Conservation (phyloP, 2,329 filamentous ascomycete species). For the Botrytis galanthina region DNA sequence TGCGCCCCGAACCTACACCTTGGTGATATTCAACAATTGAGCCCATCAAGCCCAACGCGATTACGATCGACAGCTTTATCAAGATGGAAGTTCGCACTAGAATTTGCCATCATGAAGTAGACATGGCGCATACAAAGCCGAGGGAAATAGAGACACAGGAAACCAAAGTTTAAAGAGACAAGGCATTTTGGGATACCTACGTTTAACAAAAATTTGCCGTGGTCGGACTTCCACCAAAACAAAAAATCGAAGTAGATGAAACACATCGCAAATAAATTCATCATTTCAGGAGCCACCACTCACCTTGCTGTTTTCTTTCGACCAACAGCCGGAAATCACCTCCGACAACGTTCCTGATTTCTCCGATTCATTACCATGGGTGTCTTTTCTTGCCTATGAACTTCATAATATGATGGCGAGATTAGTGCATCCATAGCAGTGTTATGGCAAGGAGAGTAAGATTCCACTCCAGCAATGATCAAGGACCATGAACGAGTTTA, state of each 20-base stretch:
- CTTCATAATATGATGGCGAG: neutral
- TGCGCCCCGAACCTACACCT: neutral
- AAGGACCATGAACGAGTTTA: neutral
- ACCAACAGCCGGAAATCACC: neutral
- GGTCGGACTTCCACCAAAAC: neutral
- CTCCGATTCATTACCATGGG: neutral
- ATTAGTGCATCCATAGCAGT: too few species aligned
- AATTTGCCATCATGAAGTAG: neutral
- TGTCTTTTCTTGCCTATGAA: neutral
- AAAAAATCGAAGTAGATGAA: neutral
- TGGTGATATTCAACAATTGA: neutral
- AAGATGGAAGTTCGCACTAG: neutral
- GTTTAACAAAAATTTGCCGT: neutral
- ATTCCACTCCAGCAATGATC: too few species aligned
- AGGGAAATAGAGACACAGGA: neutral
- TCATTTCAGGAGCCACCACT: too few species aligned
- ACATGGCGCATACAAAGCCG: neutral
- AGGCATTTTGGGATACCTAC: neutral
- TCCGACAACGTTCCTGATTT: too few species aligned
- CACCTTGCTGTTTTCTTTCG: too few species aligned
- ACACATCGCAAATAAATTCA: too few species aligned
- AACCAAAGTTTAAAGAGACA: neutral
- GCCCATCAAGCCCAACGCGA: accelerated
- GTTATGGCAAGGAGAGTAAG: accelerated
- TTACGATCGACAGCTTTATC: neutral